Conservation (phyloP, 257 asterid species). For the Ehretia macrophylla region DNA sequence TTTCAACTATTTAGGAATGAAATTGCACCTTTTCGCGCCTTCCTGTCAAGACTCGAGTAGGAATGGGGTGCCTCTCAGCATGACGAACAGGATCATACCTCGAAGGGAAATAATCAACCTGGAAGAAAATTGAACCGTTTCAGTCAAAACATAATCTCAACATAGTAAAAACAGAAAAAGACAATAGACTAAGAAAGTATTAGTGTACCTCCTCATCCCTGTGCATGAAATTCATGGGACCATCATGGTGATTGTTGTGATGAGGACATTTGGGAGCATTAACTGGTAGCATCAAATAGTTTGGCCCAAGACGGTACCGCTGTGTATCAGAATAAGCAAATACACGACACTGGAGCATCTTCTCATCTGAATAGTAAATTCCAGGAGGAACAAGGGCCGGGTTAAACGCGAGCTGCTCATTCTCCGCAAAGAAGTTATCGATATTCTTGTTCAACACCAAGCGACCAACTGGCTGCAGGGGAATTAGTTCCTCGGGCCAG, state of each 20-base stretch:
- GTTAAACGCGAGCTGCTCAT: slow-evolving; percentile 15
- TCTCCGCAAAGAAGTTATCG: slow-evolving; percentile 16
- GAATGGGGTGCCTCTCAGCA: slow-evolving; percentile 17
- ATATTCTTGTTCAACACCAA: slow-evolving; percentile 18
- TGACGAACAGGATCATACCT: slow-evolving; percentile 9
- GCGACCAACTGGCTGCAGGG: slow-evolving; percentile 15
- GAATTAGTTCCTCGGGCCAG: slow-evolving; percentile 15
- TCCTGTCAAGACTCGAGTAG: slow-evolving; percentile 6
- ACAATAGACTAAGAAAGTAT: neutral
- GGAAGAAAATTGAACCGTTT: neutral
- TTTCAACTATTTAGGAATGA: too few species aligned
- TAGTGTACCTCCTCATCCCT: slow-evolving; percentile 19
- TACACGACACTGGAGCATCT: slow-evolving; percentile 15
- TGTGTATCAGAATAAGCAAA: slow-evolving; percentile 19
- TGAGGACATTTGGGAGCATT: slow-evolving; percentile 22
- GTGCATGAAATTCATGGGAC: slow-evolving; percentile 17
- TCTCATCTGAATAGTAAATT: slow-evolving; percentile 13
- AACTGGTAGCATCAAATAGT: slow-evolving; percentile 15
- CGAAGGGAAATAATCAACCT: slow-evolving; percentile 19
- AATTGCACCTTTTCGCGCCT: slow-evolving; percentile 10
- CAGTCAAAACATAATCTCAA: neutral
- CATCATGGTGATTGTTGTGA: slow-evolving; percentile 14
- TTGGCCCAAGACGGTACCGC: slow-evolving; percentile 17
- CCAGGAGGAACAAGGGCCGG: slow-evolving; percentile 18
- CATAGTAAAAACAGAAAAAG: too few species aligned